Evolutionary conservation across 345 rosid genomes (phyloP).

Genomic region (Clausena lansium): DNA sequence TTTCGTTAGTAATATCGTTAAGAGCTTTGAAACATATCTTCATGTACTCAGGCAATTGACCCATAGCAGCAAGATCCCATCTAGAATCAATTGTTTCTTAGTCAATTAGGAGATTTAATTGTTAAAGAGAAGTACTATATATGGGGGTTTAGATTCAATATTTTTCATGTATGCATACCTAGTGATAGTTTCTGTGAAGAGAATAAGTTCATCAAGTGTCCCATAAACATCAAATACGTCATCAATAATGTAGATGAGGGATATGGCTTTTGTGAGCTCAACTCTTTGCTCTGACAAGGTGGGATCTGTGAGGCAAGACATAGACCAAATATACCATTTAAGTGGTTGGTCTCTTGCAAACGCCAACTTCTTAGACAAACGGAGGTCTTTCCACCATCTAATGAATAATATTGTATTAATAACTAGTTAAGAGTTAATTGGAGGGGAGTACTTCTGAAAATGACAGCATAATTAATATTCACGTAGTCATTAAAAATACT

Average conservation of each 20-base stretch:
- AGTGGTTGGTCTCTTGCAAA: slow-evolving; percentile 54
- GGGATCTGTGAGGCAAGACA: slow-evolving; percentile 47
- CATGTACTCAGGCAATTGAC: slow-evolving; percentile 40
- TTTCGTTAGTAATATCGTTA: slow-evolving; percentile 33
- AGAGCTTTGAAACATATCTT: slow-evolving; percentile 46
- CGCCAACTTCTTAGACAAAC: slow-evolving; percentile 36
- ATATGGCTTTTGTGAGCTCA: slow-evolving; percentile 48
- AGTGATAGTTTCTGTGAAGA: slow-evolving; percentile 42
- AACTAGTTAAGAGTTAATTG: no score
- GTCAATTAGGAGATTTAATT: neutral
- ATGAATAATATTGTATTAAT: no score
- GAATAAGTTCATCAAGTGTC: slow-evolving; percentile 40
- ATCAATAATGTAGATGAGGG: slow-evolving; percentile 53
- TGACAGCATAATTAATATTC: neutral
- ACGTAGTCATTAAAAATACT: neutral
- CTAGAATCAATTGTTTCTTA: slow-evolving; percentile 14
- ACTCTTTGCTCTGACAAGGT: slow-evolving; percentile 41
- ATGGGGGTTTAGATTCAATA: neutral
- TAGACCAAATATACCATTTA: slow-evolving; percentile 54
- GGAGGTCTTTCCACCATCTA: slow-evolving; percentile 67
- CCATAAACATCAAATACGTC: slow-evolving; percentile 56
- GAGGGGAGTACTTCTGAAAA: neutral
- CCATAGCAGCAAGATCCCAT: slow-evolving; percentile 37
- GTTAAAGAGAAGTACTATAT: no score
- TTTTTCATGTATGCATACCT: slow-evolving; percentile 23